Evolutionary conservation across 129 eudicot species (phyloP).

Genomic region (Artemisia annua): DNA sequence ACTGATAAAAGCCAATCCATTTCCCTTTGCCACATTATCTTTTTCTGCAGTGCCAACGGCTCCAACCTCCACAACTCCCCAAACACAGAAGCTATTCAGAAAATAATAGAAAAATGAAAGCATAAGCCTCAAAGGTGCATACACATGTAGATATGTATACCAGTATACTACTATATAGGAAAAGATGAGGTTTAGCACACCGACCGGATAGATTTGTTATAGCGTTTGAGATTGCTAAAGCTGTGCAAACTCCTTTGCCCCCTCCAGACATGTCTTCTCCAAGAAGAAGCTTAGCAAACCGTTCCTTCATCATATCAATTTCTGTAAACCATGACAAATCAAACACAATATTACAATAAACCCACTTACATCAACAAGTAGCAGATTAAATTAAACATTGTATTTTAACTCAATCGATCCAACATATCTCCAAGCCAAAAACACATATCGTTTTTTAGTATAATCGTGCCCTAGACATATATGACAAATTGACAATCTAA

Average conservation of each 20-base stretch:
- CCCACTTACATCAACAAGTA: neutral
- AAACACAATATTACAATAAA: neutral
- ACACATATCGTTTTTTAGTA: constrained; percentile 2
- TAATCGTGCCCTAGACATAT: constrained; percentile 9
- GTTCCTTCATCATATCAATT: constrained; percentile 90
- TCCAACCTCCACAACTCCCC: constrained; percentile 96
- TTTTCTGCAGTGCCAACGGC: constrained; percentile 84
- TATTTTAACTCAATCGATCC: neutral
- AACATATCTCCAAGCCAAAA: neutral
- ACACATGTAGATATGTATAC: neutral
- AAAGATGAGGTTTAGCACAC: constrained; percentile 6
- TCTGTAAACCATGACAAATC: constrained; percentile 30
- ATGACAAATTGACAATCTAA: neutral
- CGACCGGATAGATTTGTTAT: constrained; percentile 91
- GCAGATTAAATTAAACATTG: no score
- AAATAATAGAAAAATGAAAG: neutral
- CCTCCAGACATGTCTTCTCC: constrained; percentile 99
- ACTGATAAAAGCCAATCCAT: constrained; percentile 91
- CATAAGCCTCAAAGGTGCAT: neutral
- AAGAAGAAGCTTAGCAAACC: constrained; percentile 92
- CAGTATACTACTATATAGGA: neutral
- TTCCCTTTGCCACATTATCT: constrained; percentile 92
- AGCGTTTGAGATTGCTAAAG: constrained; percentile 91
- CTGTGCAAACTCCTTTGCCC: constrained; percentile 93
- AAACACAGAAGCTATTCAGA: constrained; percentile 67